Evolutionary conservation across 345 rosid species (phyloP).

Genomic region (Salix exigua): DNA sequence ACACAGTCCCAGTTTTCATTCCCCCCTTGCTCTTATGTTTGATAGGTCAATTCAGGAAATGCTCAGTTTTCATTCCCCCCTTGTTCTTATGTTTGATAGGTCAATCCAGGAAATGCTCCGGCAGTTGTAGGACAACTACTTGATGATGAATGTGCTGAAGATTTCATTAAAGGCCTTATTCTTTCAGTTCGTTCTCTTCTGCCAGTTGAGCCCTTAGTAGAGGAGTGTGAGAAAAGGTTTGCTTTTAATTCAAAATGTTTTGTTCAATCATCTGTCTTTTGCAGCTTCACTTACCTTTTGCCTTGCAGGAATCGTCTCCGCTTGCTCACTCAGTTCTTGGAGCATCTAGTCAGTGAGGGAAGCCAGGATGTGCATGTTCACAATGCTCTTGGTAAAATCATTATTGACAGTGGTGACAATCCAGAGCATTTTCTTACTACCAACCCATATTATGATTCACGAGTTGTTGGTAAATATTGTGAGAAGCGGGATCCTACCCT

Average conservation of each 20-base stretch:
- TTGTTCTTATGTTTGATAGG: constrained; percentile 38
- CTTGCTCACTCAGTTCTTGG: constrained; percentile 93
- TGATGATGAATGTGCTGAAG: constrained; percentile 96
- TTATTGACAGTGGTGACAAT: constrained; percentile 91
- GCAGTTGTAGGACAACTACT: constrained; percentile 78
- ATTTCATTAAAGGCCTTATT: constrained; percentile 93
- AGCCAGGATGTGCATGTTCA: constrained; percentile 97
- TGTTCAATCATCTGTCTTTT: background rate
- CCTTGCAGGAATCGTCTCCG: constrained; percentile 85
- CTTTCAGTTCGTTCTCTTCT: constrained; percentile 76
- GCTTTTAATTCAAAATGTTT: background rate
- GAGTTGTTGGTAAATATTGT: constrained; percentile 93
- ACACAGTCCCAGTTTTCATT: too few relatives aligned
- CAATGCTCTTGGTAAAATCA: constrained; percentile 97
- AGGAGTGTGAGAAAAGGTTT: constrained; percentile 80
- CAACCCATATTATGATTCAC: constrained; percentile 86
- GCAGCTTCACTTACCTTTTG: constrained; percentile 17
- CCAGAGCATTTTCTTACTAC: constrained; percentile 97
- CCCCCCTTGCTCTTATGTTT: background rate
- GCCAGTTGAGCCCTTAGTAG: constrained; percentile 73
- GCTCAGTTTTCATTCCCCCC: constrained; percentile 33
- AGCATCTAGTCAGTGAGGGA: constrained; percentile 97
- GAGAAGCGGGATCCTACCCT: constrained; percentile 98
- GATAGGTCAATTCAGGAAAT: constrained; percentile 90
- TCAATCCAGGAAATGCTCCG: constrained; percentile 95